Base-by-base conservation (phyloP, 176 grass and related monocot genomes). In the Triticum urartu region DNA sequence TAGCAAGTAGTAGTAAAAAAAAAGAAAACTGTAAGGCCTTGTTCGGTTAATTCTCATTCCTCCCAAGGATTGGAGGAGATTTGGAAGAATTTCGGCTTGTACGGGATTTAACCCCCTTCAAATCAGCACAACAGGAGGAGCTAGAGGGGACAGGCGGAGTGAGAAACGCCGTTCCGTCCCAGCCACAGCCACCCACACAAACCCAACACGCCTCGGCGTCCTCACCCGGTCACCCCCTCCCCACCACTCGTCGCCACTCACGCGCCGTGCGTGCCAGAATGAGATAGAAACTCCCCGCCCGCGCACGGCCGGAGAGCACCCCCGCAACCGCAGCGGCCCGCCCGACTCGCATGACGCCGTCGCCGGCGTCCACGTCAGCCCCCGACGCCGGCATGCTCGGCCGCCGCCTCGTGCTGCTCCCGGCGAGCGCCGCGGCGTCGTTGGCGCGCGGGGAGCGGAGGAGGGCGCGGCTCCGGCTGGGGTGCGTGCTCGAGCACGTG, bases 131-230 rank as follows among this genome's bases (percentile, higher is more conserved):
- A 39, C 7, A 7, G 38, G 38, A 84, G 11, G 11, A 82, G 71
- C 12, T 12, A 25, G 33, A 39, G 56, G n/a, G 58, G 11, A 26
- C 7, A 33, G 13, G 64, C 17, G 33, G 45, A 15, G 12, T 7
- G 61, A n/a, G 76, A 64, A 52, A 66, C 70, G 21, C 71, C 72
- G 24, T 30, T 52, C 64, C 78, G 79, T 36, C n/a, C 59, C 86
- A 88, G 82, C 56, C 28, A 68, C 66, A 94, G 62, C 92, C 92
- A 89, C 92, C 92, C 92, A 89, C 92, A 94, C 87, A 89, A 71
- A 68, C 72, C 36, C 59, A 52, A 25, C 30, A 43, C 77, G 69
- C 28, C 45, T 24, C 70, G n/a, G 0, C 62, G 68, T n/a, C 71
- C 81, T 82, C 90, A 73, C 39, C 77, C 63, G 17, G 38, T 81